Evolutionary conservation across 2,329 filamentous ascomycete species (phyloP), one percentile per base, ranked within the genome.

Genomic region (Paecilomyces formosus): DNA sequence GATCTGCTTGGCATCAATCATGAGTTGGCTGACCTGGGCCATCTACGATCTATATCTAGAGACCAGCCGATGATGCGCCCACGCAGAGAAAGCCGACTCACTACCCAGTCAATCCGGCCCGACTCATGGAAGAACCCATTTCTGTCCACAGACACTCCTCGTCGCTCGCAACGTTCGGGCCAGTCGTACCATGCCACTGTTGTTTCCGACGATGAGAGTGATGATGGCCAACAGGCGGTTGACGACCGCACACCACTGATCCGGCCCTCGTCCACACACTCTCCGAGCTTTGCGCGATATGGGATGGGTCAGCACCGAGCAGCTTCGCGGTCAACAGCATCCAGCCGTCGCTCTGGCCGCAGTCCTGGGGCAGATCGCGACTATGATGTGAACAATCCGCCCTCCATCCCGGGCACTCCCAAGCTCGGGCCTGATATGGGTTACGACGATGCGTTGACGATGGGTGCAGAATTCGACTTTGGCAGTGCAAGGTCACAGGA

Each of bases 331-430:
- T 45, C 39, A 8, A 45, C 39, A n/a, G 18, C 59, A 26, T 72
- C 71, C 2, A 70, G 72, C 2, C 67, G 58, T 21, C 55, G 63
- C 57, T 67, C 65, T 18, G 54, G 60, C 0, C 39, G 18, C n/a
- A 59, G 66, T 22, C 64, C 62, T 3, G 63, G 65, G 6, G 60
- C 57, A 15, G 68, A 70, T 50, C 69, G 68, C 8, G 79, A 81
- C 53, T 85, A 85, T 72, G 81, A 87, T 75, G 80, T 87, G 62
- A 87, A 87, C 69, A 87, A 87, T 61, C 85, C 85, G 11, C 85
- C 85, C 0, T 87, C 85, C 0, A 78, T 85, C 24, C 85, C 85
- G 1, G 78, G 77, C 2, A 85, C 83, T 55, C 85, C 85, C 0
- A 79, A 78, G 53, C 63, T 83, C 35, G 81, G 82, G 4, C 72